These are phyloP conservation scores for Gossypium stocksii DNA, from an alignment of 345 rosid species.

Conservation along the genomic window DNA sequence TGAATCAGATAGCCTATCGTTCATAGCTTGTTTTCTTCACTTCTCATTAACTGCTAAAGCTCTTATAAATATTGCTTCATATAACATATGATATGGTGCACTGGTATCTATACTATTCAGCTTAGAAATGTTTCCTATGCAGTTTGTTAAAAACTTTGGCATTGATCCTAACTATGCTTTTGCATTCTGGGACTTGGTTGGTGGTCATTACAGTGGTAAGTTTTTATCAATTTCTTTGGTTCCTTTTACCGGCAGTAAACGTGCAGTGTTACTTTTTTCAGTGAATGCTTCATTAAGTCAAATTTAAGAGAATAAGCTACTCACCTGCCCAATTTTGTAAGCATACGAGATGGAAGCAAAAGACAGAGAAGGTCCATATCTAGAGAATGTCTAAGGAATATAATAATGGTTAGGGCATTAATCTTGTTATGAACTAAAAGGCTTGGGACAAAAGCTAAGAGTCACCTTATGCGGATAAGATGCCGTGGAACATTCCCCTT, in stretches of 20 bases:
- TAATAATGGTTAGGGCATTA: slow-evolving; percentile 27
- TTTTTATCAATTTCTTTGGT: background rate
- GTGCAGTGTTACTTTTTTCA: too few relatives aligned
- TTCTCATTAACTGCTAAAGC: background rate
- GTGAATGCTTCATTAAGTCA: background rate
- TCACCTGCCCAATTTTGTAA: slow-evolving; percentile 37
- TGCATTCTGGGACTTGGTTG: slow-evolving; percentile 99
- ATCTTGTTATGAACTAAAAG: too few relatives aligned
- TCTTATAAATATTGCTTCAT: background rate
- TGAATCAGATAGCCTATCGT: background rate
- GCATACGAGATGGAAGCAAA: slow-evolving; percentile 75
- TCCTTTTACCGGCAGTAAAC: too few relatives aligned
- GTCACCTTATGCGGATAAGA: too few relatives aligned
- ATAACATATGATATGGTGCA: background rate
- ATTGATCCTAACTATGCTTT: slow-evolving; percentile 96
- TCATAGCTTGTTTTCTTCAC: background rate
- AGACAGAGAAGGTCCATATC: slow-evolving; percentile 92
- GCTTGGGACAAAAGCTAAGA: too few relatives aligned
- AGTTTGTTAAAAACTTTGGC: slow-evolving; percentile 95
- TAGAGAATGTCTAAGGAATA: slow-evolving; percentile 63
- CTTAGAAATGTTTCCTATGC: slow-evolving; percentile 32
- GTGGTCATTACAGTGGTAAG: slow-evolving; percentile 93
- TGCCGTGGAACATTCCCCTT: too few relatives aligned
- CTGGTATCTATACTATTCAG: slow-evolving; percentile 29
- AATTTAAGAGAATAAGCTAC: slow-evolving; percentile 15